Base-by-base conservation (phyloP, 139 green algal genomes). In the Deuterostichococcus epilithicus region DNA sequence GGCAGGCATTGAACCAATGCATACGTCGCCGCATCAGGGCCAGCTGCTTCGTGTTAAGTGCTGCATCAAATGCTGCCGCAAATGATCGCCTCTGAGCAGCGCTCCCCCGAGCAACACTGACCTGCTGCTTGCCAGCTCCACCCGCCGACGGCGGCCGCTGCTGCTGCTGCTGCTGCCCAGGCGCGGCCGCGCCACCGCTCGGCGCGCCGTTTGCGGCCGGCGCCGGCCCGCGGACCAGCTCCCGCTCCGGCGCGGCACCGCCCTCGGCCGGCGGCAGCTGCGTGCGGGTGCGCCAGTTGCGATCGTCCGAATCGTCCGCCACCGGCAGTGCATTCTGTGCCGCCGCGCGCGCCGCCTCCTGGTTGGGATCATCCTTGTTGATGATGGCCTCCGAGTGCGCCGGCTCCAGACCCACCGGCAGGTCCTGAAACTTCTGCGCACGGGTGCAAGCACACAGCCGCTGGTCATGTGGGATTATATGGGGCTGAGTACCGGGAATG, bases 351-450 rank as follows among this genome's bases (percentile, higher is more conserved):
- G 52, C 52, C 52, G 84, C 79, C 74, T 92, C 80, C 28, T 87
- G 87, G 74, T 90, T 85, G 22, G 79, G 79, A 65, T 94, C 83
- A 33, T 85, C 83, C 20, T 83, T 83, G 33, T 82, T 75, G 73
- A 91, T 82, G 37, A 94, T 75, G 60, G 92, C 92, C 58, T 94
- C 89, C 75, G 88, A 76, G 68, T 85, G 83, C 42, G 78, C 72
- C 73, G 88, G 84, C 81, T 90, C 81, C 69, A 95, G 80, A 73
- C 91, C 87, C 25, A 84, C 65, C 0, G 90, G 89, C 68, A 81
- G 80, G 59, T 82, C 84, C 35, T 78, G 88, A 78, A 91, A 88
- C 44, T 73, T 78, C 90, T 94, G 87, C 82, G 70, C 2, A 75
- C 15, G 45, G 63, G 26, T 13, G 26, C 52, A 67, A 22, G 36